These are phyloP conservation scores for Beauveria sp. DNA, from an alignment of 2,329 filamentous ascomycete genomes.

Conservation along the genomic window DNA sequence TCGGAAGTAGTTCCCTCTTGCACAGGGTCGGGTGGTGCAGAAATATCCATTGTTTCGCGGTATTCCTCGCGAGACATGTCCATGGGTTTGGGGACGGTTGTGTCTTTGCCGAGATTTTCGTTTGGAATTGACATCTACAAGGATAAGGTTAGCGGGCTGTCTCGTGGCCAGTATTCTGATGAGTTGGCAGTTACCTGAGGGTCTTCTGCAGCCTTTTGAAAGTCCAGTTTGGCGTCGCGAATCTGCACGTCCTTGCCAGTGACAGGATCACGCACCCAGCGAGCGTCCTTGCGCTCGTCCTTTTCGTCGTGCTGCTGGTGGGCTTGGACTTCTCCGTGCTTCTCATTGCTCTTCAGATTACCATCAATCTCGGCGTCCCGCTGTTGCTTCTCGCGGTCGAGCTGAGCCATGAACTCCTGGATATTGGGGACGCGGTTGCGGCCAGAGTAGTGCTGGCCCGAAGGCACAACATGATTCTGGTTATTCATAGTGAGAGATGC, in stretches of 20 bases:
- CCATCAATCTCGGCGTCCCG: conserved; percentile 67
- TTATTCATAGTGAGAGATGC: conserved; percentile 25
- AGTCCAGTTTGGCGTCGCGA: conserved; percentile 65
- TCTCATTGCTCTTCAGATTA: conserved; percentile 32
- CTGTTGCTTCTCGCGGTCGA: conserved; percentile 72
- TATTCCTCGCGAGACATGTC: conserved; percentile 73
- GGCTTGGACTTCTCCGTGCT: conserved; percentile 30
- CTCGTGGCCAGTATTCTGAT: too few relatives aligned
- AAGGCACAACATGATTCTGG: conserved; percentile 34
- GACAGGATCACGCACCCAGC: conserved; percentile 76
- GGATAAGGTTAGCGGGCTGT: not conserved
- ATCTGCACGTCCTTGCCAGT: conserved; percentile 83
- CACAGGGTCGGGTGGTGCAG: conserved; percentile 81
- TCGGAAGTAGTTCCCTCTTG: conserved; percentile 78
- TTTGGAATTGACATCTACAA: conserved; percentile 74
- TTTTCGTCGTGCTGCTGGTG: conserved; percentile 32
- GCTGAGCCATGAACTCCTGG: conserved; percentile 68
- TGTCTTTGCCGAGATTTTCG: conserved; percentile 71
- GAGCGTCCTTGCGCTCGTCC: conserved; percentile 44
- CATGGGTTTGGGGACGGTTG: conserved; percentile 63
- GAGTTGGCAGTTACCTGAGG: conserved; percentile 47
- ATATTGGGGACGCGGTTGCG: conserved; percentile 82
- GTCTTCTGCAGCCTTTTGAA: conserved; percentile 63
- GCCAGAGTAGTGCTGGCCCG: conserved; percentile 70
- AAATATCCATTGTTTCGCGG: conserved; percentile 77